Base-by-base conservation (phyloP, 2,329 filamentous ascomycete genomes). In the Colletotrichum sp. region DNA sequence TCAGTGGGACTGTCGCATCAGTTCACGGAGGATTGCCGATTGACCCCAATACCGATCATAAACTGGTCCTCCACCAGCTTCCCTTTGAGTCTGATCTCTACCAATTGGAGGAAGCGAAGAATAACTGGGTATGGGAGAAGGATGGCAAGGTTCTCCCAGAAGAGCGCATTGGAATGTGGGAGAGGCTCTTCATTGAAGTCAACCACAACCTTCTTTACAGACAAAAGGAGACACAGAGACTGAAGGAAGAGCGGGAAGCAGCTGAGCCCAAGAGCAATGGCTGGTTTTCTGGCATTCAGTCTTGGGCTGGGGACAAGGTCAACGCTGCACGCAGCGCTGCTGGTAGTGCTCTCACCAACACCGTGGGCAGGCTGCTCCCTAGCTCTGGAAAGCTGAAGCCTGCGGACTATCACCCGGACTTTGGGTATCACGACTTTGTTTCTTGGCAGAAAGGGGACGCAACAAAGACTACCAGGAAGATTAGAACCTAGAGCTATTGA, bases 81-180 rank as follows among this genome's bases (percentile, higher is more conserved):
- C 78, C 77, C 3, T 57, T 68, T 36, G 75, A 79, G 16, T n/a
- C 27, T 4, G 78, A 79, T 25, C 75, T 79, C 16, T 68, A 60
- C 13, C 68, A 55, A 25, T 70, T 79, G 5, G 66, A 68, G 2
- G 39, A 52, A 9, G 63, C 77, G 15, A 28, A 64, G 9, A 64
- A 60, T 8, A 34, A 64, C 28, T 79, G 78, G 78, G 32, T 68
- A 3, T 79, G 78, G 68, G 36, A 28, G 19, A 25, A 52, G 13
- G 59, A 27, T 3, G 59, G 52, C 6, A 63, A 27, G 19, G 19
- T 36, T 6, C 34, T 79, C 4, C 67, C 12, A 1, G 79, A 80
- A 66, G 79, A 80, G 61, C 68, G 74, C 12, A 72, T 80, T 16
- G 79, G 79, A 12, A 75, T 79, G 74, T 80, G 79, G 79, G 79